Base-by-base conservation (phyloP, 805 yeast species). In the Wickerhamiella azyma region DNA sequence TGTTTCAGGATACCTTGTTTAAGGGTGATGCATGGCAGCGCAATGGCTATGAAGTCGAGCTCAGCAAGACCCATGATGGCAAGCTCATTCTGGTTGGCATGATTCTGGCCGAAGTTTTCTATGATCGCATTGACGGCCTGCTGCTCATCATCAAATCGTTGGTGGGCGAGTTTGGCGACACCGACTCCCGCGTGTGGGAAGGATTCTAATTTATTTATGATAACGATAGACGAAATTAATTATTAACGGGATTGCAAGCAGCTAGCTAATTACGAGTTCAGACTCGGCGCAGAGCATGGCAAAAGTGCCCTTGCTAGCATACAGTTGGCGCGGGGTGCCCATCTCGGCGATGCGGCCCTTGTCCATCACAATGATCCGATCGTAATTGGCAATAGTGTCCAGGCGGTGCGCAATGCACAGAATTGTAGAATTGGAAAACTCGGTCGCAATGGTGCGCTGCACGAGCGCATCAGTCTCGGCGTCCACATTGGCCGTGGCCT, bases 401-500 rank as follows among this genome's bases (percentile, higher is more conserved):
- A 79, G 61, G 52, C 85, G 72, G 54, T 80, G 88, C 2, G 88
- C 88, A 60, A 80, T 77, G 57, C 85, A 78, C 41, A 81, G 58
- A 36, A 81, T 75, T 0, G 88, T 81, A 57, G 84, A 78, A 29
- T 71, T 62, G 5, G 64, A 60, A 56, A 81, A 81, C 52, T 79
- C 83, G 3, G 58, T 57, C 0, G 66, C 68, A 51, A 81, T 79
- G 2, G 81, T 76, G 0, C 59, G 43, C 58, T 81, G 88, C 50
- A 81, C 72, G 55, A 73, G 69, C 9, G 71, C 63, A 60, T 81
- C 89, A 0, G 88, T 80, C 53, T 75, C 81, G 56, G 75, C 76
- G 59, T 81, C 88, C 14, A 81, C 88, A 36, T 79, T 72, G 1
- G 85, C 77, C 0, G 89, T 81, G 2, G 88, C 88, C 60, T 81